Percentiles rank a stretch among this genome's conserved stretches.
Conservation (phyloP, 441 rosid species). For the Biscutella laevigata region DNA sequence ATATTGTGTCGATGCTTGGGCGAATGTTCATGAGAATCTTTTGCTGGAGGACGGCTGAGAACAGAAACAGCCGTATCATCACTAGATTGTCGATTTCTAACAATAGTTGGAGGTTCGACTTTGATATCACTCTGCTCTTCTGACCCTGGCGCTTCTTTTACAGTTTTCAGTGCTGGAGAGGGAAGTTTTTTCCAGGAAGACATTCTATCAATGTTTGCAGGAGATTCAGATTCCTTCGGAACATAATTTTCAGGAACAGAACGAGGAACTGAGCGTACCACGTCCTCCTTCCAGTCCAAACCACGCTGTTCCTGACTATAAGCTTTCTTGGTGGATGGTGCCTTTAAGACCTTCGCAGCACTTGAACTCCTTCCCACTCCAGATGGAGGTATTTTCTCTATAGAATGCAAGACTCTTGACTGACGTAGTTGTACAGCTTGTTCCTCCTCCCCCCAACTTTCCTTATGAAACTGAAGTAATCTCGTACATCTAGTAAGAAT, state of each 20-base stretch:
- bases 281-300: slow-evolving; percentile 58
- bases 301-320: slow-evolving; percentile 92
- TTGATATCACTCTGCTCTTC: slow-evolving; percentile 47
- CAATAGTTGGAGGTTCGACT: slow-evolving; percentile 37
- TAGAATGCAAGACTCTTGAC: slow-evolving; percentile 64
- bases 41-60: slow-evolving; percentile 42
- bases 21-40: slow-evolving; percentile 55
- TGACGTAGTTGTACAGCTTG: slow-evolving; percentile 67
- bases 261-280: slow-evolving; percentile 30
- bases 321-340: slow-evolving; percentile 59
- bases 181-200: slow-evolving; percentile 91
- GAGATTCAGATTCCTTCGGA: slow-evolving; percentile 51
- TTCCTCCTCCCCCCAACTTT: slow-evolving; percentile 85
- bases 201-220: slow-evolving; percentile 57
- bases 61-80: slow-evolving; percentile 33
- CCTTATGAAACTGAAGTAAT: slow-evolving; percentile 94
- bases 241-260: slow-evolving; percentile 33
- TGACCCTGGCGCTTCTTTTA: slow-evolving; percentile 41
- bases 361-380: slow-evolving; percentile 47
- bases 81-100: slow-evolving; percentile 40
- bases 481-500: slow-evolving; percentile 96
- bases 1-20: slow-evolving; percentile 69
- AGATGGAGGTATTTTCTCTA: slow-evolving; percentile 52
- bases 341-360: slow-evolving; percentile 45
- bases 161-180: slow-evolving; percentile 51